phyloP scores from a whole-genome alignment of 768 basidiomycete species.

The Galerina sulciceps region DNA sequence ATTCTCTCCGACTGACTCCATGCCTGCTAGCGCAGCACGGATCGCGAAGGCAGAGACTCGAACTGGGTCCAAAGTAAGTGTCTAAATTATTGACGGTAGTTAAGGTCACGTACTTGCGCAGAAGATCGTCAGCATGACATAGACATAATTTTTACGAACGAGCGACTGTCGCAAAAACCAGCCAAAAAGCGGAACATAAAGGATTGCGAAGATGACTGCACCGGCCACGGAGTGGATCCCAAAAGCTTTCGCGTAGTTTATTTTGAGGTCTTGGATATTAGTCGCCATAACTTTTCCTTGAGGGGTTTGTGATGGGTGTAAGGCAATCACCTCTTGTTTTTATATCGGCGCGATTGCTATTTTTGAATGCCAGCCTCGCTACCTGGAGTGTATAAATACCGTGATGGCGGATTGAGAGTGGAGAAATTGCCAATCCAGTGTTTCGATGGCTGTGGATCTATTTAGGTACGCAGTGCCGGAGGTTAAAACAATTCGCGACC shows the following conservation, averaged over 20 bases:
- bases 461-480: too few species aligned
- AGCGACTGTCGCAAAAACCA: conserved; percentile 36
- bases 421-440: too few species aligned
- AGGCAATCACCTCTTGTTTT: too few species aligned
- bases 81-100: background rate
- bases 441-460: too few species aligned
- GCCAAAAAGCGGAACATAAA: conserved; percentile 33
- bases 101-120: conserved; percentile 36
- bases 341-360: too few species aligned
- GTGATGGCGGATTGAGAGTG: too few species aligned
- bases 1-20: conserved; percentile 32
- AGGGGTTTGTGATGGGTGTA: too few species aligned
- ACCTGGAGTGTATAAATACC: too few species aligned
- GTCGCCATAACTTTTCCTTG: too few species aligned
- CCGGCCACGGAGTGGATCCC: conserved; percentile 39
- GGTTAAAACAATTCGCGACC: too few species aligned
- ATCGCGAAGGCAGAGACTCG: conserved; percentile 44
- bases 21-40: conserved; percentile 39
- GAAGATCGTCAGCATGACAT: conserved; percentile 38
- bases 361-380: too few species aligned
- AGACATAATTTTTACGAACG: conserved; percentile 35
- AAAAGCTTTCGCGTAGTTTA: conserved; percentile 36
- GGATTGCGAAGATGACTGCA: conserved; percentile 37
- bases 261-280: too few species aligned
- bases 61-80: conserved; percentile 29